Evolutionary conservation across 306 rosid genomes (phyloP), one percentile per base, ranked within the genome.

Genomic region (Clitoria ternatea): DNA sequence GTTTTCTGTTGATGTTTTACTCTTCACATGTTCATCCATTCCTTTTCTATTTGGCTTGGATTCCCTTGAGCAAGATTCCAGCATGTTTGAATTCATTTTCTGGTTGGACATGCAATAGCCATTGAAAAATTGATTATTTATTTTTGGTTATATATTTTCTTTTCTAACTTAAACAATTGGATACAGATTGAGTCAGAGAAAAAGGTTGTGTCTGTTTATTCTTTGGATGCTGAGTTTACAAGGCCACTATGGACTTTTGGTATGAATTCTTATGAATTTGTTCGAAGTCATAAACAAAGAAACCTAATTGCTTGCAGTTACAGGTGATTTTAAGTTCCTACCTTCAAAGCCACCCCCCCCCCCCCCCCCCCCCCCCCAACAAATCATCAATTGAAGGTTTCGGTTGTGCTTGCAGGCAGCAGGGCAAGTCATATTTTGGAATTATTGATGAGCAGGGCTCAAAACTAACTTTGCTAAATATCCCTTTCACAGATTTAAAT

Each of bases 401-500:
- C 68, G 43, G 14, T 59, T 53, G 81, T 79, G 20, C 63, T 4
- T 90, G 83, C 79, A 94, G 99, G 88, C 83, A 85, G 70, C 77
- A 75, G 7, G 99, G 99, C 49, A 85, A 69, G 77, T 91, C 99
- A 66, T 89, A 89, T 86, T 87, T 91, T 72, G 99, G 90, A 73
- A 75, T 94, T 83, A 61, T 94, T 50, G 89, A 94, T 80, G 85
- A 23, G 63, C 83, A 83, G 76, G 79, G 82, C 82, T 81, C 90
- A 52, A 44, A 50, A 29, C 69, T 81, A 18, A 84, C 80, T 63
- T 48, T 82, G 68, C 88, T 94, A 50, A 87, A 89, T 74, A 82
- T 89, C 80, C 97, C 99, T 73, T 91, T 82, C 87, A 94, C 96
- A 7, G 91, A 91, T 76, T 72, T 94, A n/a, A 80, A 89, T 45